phyloP scores from a whole-genome alignment of 2,329 filamentous ascomycete genomes.

The Bimuria novae-zelandiae region DNA sequence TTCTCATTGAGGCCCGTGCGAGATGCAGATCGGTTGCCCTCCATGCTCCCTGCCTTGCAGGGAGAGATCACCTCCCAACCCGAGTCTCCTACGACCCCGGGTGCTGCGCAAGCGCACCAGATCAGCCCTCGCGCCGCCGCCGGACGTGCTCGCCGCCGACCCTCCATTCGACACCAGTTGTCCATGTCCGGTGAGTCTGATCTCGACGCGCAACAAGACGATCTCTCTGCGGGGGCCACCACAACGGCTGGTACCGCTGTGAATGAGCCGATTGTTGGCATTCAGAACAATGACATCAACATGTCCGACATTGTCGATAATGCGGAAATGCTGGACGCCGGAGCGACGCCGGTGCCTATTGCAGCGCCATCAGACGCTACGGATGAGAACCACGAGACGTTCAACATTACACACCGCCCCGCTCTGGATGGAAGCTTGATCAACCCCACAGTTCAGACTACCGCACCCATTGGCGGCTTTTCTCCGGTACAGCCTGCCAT shows the following conservation, averaged over 20 bases:
- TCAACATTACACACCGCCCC: constrained; percentile 89
- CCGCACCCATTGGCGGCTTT: constrained; percentile 68
- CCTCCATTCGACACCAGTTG: constrained; percentile 86
- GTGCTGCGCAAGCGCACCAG: constrained; percentile 36
- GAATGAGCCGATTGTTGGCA: constrained; percentile 73
- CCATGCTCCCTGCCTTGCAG: constrained; percentile 74
- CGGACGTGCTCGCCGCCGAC: constrained; percentile 66
- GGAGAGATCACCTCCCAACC: constrained; percentile 82
- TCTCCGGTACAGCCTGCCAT: constrained; percentile 72
- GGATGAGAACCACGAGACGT: constrained; percentile 74
- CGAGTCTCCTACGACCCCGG: constrained; percentile 62
- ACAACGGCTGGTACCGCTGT: constrained; percentile 72
- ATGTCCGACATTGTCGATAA: constrained; percentile 87
- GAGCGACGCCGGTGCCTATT: constrained; percentile 72
- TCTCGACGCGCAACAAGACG: constrained; percentile 78
- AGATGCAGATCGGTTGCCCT: constrained; percentile 83
- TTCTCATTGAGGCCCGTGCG: constrained; percentile 79
- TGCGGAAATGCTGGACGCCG: constrained; percentile 74
- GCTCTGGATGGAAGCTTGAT: constrained; percentile 83
- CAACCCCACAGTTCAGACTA: constrained; percentile 70
- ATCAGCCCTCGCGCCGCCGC: constrained; percentile 52
- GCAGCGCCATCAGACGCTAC: constrained; percentile 82
- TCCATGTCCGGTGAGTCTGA: constrained; percentile 86
- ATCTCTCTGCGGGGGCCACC: constrained; percentile 77
- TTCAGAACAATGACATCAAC: constrained; percentile 78